Evolutionary conservation across 1,284 basidiomycete species (phyloP), one percentile per base, ranked within the genome.

Genomic region (Sporisorium reilianum): DNA sequence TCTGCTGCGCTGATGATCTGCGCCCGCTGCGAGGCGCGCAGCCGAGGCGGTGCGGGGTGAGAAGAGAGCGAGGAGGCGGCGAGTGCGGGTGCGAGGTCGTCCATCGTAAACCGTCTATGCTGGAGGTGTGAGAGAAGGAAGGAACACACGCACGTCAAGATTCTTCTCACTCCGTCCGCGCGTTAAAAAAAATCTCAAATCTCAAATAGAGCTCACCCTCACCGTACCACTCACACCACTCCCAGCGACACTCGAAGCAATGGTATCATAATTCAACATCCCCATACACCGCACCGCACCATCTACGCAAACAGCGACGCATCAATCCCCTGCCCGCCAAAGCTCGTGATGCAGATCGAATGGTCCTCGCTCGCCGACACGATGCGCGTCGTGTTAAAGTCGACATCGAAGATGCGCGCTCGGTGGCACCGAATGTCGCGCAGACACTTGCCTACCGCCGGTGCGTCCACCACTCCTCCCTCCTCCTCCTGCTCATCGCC

Each of bases 311-410:
- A 79, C 20, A 79, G 57, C 18, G 55, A 55, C 30, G 64, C 48
- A 51, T 78, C 64, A 28, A 72, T 67, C 20, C 69, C 72, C 22
- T 63, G 55, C 18, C 62, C 63, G 1, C 65, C 77, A 51, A 79
- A 80, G 34, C 59, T 53, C 22, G 51, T 67, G 38, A 80, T 67
- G 53, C 74, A 79, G 34, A 80, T 73, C 40, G 55, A 18, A 42
- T 75, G 56, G 49, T 77, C 77, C 40, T 79, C 71, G 46, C 75
- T 73, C n/a, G 77, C 75, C 23, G 69, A 75, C 23, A 80, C 55
- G 52, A 80, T 72, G 32, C 74, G 55, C 2, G 69, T 74, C 14
- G 61, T 68, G 42, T 79, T 76, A 53, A 80, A 56, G 12, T 77
- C 64, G 14, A 80, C 60, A 48, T 79, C 77, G 50, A 80, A 77